A percentile compares a stretch with the other conserved stretches of the same genome.
phyloP scores from a whole-genome alignment of 768 basidiomycete genomes.

The Lentinula raphanica region DNA sequence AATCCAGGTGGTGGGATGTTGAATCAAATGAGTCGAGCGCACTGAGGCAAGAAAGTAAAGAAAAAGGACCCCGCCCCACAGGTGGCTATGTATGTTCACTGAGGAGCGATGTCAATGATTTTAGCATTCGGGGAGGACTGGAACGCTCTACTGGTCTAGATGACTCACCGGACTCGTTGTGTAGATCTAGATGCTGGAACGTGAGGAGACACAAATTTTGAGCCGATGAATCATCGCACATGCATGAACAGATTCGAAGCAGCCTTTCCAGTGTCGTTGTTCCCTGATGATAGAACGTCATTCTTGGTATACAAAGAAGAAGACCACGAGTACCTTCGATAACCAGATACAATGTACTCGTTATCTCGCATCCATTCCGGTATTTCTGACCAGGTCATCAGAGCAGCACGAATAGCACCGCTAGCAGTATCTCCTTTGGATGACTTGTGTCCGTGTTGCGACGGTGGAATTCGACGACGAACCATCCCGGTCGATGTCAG shows the following conservation, averaged over 20 bases:
- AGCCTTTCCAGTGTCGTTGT: slow-evolving; percentile 58
- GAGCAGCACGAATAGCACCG: background rate
- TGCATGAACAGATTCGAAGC: slow-evolving; percentile 56
- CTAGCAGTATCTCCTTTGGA: background rate
- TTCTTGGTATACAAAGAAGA: background rate
- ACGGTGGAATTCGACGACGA: background rate
- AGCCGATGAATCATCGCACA: slow-evolving; percentile 40
- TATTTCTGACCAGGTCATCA: slow-evolving; percentile 45
- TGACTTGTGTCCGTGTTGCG: background rate
- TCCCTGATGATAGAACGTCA: slow-evolving; percentile 34
- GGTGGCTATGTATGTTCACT: slow-evolving; percentile 87
- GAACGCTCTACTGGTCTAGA: too few relatives aligned
- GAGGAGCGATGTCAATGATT: background rate
- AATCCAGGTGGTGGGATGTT: slow-evolving; percentile 53
- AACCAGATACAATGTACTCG: slow-evolving; percentile 65
- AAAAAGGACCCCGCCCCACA: slow-evolving; percentile 65
- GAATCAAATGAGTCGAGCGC: slow-evolving; percentile 42
- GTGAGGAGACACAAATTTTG: slow-evolving; percentile 10
- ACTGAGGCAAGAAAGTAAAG: slow-evolving; percentile 49
- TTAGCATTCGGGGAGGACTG: too few relatives aligned
- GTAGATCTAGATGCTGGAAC: slow-evolving; percentile 45
- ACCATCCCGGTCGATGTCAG: background rate
- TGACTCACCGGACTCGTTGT: slow-evolving; percentile 66
- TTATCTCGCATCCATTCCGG: slow-evolving; percentile 72
- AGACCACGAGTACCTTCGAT: slow-evolving; percentile 57